A percentile compares a stretch with the other conserved stretches of the same genome.
These are phyloP conservation scores for Meyerozyma guilliermondii DNA, from an alignment of 1,139 yeast species.

Conservation along the genomic window DNA sequence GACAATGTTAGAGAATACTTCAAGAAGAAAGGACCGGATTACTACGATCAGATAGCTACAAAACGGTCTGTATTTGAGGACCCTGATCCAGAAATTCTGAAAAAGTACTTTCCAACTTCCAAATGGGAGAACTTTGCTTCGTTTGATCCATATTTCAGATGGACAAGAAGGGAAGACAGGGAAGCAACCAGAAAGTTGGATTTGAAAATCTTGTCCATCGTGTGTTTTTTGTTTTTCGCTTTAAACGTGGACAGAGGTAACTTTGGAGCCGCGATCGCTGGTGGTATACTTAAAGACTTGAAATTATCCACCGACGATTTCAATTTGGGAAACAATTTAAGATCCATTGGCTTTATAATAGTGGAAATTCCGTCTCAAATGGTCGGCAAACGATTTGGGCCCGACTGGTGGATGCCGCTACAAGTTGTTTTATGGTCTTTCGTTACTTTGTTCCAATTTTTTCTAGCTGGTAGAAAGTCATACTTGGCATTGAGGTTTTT, in stretches of 20 bases:
- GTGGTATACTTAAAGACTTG: constrained; percentile 40
- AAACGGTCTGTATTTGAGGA: not conserved
- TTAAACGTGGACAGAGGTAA: constrained; percentile 50
- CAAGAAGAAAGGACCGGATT: not conserved
- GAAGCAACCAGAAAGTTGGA: constrained; percentile 38
- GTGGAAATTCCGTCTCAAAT: constrained; percentile 55
- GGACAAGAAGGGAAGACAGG: constrained; percentile 42
- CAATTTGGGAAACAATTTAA: constrained; percentile 45
- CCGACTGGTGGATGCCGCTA: constrained; percentile 50
- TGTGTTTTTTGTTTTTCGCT: constrained; percentile 47
- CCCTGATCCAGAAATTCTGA: not conserved
- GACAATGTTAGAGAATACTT: not conserved
- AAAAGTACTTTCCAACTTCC: constrained; percentile 1
- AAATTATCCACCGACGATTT: constrained; percentile 41
- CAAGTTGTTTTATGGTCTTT: constrained; percentile 48
- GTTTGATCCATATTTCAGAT: constrained; percentile 41
- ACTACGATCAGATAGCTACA: not conserved
- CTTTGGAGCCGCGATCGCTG: constrained; percentile 46
- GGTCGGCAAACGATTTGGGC: constrained; percentile 46
- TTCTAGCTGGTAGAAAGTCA: constrained; percentile 24
- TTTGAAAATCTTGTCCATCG: constrained; percentile 39
- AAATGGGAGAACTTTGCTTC: constrained; percentile 5
- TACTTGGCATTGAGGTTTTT: constrained; percentile 42
- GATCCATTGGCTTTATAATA: constrained; percentile 36
- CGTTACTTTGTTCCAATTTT: constrained; percentile 46